A percentile compares a stretch with the other conserved stretches of the same genome.
Conservation (phyloP, 1,284 basidiomycete species). For the Pascua sp. region DNA sequence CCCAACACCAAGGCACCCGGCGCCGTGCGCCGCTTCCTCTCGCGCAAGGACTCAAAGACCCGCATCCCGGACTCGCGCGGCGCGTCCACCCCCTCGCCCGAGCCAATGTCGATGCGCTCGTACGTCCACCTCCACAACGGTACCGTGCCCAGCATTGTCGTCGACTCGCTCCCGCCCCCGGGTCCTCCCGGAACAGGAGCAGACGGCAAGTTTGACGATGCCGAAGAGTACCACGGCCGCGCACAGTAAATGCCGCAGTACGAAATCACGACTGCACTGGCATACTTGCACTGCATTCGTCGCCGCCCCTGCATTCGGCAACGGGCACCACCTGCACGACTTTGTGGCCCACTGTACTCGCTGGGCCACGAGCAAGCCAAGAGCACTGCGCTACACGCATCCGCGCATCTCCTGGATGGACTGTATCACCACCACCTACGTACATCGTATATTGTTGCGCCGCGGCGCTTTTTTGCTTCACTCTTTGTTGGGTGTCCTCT, state of each 20-base stretch:
- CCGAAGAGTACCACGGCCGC: neutral
- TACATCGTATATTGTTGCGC: no score
- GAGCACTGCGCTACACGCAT: no score
- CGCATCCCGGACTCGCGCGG: slow-evolving; percentile 1
- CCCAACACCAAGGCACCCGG: slow-evolving; percentile 16
- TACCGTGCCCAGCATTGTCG: slow-evolving; percentile 27
- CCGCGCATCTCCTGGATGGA: no score
- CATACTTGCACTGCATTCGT: no score
- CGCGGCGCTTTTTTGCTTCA: no score
- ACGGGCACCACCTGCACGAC: no score
- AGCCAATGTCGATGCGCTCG: slow-evolving; percentile 32
- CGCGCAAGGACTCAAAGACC: slow-evolving; percentile 21
- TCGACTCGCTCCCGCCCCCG: slow-evolving; percentile 35
- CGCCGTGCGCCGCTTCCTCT: slow-evolving; percentile 21
- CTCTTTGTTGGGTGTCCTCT: no score
- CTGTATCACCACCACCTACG: no score
- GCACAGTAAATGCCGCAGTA: neutral
- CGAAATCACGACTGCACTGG: no score
- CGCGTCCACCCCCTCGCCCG: slow-evolving; percentile 11
- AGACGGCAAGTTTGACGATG: slow-evolving; percentile 2
- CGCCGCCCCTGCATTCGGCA: no score
- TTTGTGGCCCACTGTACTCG: no score
- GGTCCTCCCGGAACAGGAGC: slow-evolving; percentile 7
- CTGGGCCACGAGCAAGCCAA: no score
- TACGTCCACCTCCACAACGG: slow-evolving; percentile 40